phyloP scores from a whole-genome alignment of 176 grass and related monocot species.

The Aegilops longissima region DNA sequence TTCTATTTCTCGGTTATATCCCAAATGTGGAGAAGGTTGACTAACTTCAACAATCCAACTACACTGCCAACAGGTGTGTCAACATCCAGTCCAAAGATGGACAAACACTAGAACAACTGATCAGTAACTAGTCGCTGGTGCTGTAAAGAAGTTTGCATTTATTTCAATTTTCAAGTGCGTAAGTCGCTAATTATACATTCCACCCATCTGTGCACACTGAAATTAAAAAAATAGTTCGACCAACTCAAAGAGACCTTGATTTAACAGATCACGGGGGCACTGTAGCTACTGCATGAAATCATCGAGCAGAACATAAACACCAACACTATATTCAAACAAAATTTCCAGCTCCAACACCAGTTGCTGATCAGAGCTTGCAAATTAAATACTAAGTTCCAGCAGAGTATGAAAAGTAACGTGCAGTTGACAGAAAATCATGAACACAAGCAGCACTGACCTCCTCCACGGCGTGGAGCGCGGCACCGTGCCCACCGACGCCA shows the following conservation, averaged over 20 bases:
- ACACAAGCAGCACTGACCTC: slow-evolving; percentile 33
- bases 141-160: not conserved
- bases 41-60: not conserved
- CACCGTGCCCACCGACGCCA: slow-evolving; percentile 80
- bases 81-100: not conserved
- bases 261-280: not conserved
- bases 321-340: not conserved
- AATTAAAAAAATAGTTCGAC: not conserved
- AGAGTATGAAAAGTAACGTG: not conserved
- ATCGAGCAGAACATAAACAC: not conserved
- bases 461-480: slow-evolving; percentile 84
- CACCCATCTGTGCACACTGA: not conserved
- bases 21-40: not conserved
- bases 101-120: not conserved
- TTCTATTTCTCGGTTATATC: not conserved
- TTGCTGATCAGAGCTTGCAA: not conserved
- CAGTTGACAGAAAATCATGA: not conserved
- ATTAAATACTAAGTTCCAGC: not conserved
- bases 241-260: not conserved
- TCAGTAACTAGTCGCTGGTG: not conserved
- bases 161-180: not conserved
- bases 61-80: not conserved
- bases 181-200: not conserved
- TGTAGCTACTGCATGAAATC: not conserved
- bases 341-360: not conserved